Percentiles rank a stretch among this genome's conserved stretches.
Evolutionary conservation across 2,329 filamentous ascomycete species (phyloP).

Genomic region (Davidsoniella neocaledoniae): DNA sequence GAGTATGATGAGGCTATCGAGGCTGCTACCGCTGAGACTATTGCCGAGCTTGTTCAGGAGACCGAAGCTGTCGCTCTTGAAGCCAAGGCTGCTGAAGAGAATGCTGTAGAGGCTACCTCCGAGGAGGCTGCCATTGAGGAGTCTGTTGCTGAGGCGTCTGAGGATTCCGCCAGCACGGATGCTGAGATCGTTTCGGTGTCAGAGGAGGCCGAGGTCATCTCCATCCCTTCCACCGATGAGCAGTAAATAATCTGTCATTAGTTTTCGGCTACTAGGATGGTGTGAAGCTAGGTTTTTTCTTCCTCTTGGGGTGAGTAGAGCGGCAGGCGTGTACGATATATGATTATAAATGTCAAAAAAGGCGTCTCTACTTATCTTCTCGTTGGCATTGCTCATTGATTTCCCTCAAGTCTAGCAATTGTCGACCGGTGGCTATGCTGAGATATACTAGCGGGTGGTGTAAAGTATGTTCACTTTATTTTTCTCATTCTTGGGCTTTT

Average conservation of each 20-base stretch:
- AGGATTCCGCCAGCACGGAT: constrained; percentile 3
- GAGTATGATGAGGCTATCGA: background rate
- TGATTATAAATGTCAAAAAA: constrained; percentile 5
- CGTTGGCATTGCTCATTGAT: too few relatives aligned
- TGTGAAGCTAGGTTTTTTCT: background rate
- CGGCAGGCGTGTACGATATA: constrained; percentile 4
- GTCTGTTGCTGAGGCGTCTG: background rate
- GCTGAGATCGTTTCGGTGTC: background rate
- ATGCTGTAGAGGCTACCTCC: background rate
- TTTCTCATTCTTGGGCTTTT: too few relatives aligned
- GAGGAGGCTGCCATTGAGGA: background rate
- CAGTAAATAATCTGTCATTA: background rate
- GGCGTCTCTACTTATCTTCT: background rate
- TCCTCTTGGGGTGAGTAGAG: background rate
- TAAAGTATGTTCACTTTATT: background rate
- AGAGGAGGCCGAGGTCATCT: background rate
- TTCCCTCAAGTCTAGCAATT: too few relatives aligned
- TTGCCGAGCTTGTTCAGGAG: background rate
- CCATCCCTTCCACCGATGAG: background rate
- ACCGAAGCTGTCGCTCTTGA: background rate
- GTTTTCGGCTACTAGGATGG: background rate
- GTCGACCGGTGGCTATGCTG: too few relatives aligned
- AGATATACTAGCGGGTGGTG: background rate
- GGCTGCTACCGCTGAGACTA: constrained; percentile 1
- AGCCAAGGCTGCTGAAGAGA: background rate